Evolutionary conservation across 2,329 filamentous ascomycete genomes (phyloP).

Genomic region (Emmonsiellopsis sp.): DNA sequence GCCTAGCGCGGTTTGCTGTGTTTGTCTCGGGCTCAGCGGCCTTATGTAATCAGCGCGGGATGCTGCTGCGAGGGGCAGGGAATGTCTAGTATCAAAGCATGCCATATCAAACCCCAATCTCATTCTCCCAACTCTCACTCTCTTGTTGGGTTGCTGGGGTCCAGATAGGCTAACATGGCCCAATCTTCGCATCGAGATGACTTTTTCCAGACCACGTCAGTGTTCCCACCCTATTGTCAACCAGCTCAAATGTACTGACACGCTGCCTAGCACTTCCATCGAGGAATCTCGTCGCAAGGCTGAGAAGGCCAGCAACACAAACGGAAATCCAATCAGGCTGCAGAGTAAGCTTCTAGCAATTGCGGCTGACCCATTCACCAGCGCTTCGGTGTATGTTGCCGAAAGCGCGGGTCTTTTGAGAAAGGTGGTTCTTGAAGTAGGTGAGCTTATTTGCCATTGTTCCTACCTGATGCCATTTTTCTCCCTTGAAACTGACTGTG

Average conservation of each 20-base stretch:
- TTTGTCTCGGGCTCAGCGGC: slow-evolving; percentile 3
- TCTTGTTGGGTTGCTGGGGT: neutral
- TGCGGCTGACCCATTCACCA: slow-evolving; percentile 54
- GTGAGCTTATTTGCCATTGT: slow-evolving; percentile 26
- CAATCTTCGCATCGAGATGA: slow-evolving; percentile 64
- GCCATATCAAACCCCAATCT: neutral
- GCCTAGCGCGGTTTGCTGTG: neutral
- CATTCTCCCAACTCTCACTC: neutral
- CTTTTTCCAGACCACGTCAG: slow-evolving; percentile 90
- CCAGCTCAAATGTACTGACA: slow-evolving; percentile 12
- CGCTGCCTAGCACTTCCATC: slow-evolving; percentile 35
- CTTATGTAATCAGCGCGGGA: neutral
- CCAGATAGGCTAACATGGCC: slow-evolving; percentile 40
- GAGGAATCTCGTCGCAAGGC: slow-evolving; percentile 52
- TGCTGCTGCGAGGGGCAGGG: neutral
- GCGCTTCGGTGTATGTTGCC: slow-evolving; percentile 62
- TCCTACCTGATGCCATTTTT: neutral
- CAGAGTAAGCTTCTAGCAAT: slow-evolving; percentile 80
- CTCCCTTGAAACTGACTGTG: slow-evolving; percentile 8
- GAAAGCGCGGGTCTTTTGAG: slow-evolving; percentile 78
- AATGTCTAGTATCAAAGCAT: slow-evolving; percentile 1
- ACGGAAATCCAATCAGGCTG: slow-evolving; percentile 70
- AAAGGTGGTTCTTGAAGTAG: slow-evolving; percentile 64
- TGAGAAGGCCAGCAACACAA: slow-evolving; percentile 67
- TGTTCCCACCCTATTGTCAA: slow-evolving; percentile 7